A percentile compares a stretch with the other conserved stretches of the same genome.
phyloP scores from a whole-genome alignment of 108 stramenopile species.

The Skeletonema potamos region DNA sequence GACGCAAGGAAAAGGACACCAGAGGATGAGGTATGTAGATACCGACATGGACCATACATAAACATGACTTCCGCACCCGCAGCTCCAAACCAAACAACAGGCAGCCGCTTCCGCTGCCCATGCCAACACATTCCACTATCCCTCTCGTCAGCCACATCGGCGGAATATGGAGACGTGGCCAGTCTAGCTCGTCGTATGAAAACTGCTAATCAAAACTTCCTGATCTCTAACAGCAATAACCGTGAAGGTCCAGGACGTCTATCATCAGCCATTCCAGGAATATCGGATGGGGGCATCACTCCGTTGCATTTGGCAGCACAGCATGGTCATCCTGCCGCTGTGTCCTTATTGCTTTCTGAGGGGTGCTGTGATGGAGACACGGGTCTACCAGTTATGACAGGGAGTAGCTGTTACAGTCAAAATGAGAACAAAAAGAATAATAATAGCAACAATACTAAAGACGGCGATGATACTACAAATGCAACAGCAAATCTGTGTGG shows the following conservation, averaged over 20 bases:
- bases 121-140: constrained; percentile 61
- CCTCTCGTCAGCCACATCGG: constrained; percentile 81
- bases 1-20: too few species aligned
- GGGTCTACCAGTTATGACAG: constrained; percentile 1
- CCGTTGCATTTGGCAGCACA: constrained; percentile 81
- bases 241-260: neutral
- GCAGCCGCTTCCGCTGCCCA: constrained; percentile 45
- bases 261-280: neutral
- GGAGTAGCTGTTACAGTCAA: neutral
- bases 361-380: constrained; percentile 54
- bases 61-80: neutral
- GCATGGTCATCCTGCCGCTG: constrained; percentile 73
- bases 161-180: constrained; percentile 78
- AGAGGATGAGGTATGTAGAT: too few species aligned
- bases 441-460: neutral
- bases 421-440: neutral
- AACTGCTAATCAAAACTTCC: neutral
- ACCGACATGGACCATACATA: too few species aligned
- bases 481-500: constrained; percentile 16
- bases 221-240: neutral
- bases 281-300: constrained; percentile 44
- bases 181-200: constrained; percentile 34
- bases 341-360: constrained; percentile 50
- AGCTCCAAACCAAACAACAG: neutral
- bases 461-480: neutral